Conservation (phyloP, 495 filamentous ascomycete species). For the Tetracladium setigerum region DNA sequence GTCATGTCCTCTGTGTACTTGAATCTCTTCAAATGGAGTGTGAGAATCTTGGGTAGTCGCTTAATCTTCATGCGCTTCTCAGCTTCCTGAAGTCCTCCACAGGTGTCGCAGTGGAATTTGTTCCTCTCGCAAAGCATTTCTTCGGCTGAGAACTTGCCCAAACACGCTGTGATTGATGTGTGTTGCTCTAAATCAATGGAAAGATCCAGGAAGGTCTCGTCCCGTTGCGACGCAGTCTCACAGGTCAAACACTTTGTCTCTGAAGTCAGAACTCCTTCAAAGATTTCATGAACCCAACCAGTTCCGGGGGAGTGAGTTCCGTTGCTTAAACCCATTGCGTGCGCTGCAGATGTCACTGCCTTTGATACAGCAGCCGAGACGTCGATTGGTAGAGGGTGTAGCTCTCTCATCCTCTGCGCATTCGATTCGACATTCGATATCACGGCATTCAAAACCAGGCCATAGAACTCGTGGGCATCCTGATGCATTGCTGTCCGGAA, state of each 20-base stretch:
- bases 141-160: constrained; percentile 92
- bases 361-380: constrained; percentile 31
- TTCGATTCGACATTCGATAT: constrained; percentile 88
- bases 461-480: constrained; percentile 96
- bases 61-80: constrained; percentile 99
- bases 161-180: constrained; percentile 90
- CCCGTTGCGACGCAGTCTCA: constrained; percentile 88
- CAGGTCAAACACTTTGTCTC: constrained; percentile 96
- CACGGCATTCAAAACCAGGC: constrained; percentile 90
- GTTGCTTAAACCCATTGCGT: constrained; percentile 29
- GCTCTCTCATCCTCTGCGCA: constrained; percentile 48
- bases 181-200: constrained; percentile 96
- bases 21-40: constrained; percentile 91
- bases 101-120: constrained; percentile 97
- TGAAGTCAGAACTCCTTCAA: constrained; percentile 89
- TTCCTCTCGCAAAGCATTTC: constrained; percentile 99
- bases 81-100: constrained; percentile 92
- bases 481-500: constrained; percentile 96
- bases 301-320: constrained; percentile 40
- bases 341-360: constrained; percentile 35
- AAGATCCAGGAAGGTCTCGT: constrained; percentile 91
- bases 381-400: constrained; percentile 31
- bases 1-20: constrained; percentile 96
- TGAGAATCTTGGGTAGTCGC: constrained; percentile 81
- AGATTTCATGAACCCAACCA: constrained; percentile 95